phyloP scores from a whole-genome alignment of 352 stramenopile genomes.

The Phytophthora aleatoria region DNA sequence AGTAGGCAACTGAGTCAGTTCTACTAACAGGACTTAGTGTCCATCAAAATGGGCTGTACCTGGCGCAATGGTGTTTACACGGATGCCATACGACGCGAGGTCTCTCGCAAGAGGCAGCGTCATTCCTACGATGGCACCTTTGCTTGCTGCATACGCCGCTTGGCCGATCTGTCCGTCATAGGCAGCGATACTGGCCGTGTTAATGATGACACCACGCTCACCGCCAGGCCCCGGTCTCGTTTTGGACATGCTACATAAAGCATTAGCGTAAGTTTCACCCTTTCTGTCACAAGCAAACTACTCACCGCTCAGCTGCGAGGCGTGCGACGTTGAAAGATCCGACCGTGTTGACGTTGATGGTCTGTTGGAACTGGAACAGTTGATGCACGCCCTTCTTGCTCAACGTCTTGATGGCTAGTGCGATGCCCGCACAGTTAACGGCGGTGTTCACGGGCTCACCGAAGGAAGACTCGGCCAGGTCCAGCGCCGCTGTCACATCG shows the following conservation, averaged over 20 bases:
- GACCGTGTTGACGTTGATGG: conserved; percentile 96
- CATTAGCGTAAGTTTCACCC: conserved; percentile 1
- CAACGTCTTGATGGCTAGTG: conserved; percentile 91
- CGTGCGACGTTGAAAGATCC: conserved; percentile 98
- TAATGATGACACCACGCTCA: conserved; percentile 97
- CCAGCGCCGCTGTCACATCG: conserved; percentile 86
- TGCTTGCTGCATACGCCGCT: conserved; percentile 96
- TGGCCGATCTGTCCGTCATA: conserved; percentile 98
- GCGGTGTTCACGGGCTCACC: conserved; percentile 93
- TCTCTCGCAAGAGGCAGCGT: conserved; percentile 97
- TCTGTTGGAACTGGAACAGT: conserved; percentile 93
- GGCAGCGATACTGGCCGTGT: conserved; percentile 97
- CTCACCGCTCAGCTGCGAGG: conserved; percentile 92
- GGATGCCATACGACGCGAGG: conserved; percentile 92
- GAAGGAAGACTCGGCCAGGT: conserved; percentile 92
- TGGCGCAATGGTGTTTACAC: conserved; percentile 97
- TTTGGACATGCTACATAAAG: conserved; percentile 83
- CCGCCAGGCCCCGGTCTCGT: conserved; percentile 68
- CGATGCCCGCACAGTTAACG: conserved; percentile 97
- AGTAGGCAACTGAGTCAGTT: neutral
- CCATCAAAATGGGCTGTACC: conserved; percentile 37
- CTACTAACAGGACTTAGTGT: neutral
- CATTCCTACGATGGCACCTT: conserved; percentile 96
- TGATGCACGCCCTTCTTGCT: conserved; percentile 92
- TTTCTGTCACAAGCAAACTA: neutral